Conservation (phyloP, 78 protist species). For the Tieghemostelium lacteum region DNA sequence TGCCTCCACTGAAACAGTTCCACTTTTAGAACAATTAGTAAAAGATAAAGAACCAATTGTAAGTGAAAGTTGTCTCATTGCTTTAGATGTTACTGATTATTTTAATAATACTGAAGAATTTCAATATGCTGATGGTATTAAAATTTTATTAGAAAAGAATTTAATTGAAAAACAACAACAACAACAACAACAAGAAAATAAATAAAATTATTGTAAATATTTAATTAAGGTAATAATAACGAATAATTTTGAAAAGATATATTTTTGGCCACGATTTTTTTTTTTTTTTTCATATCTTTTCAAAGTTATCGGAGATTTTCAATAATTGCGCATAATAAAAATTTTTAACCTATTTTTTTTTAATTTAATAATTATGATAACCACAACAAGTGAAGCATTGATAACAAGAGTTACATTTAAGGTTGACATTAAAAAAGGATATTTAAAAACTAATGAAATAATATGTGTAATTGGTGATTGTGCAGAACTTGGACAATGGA, state of each 20-base stretch:
- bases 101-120: constrained; percentile 68
- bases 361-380: too few species aligned
- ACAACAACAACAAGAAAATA: too few species aligned
- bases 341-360: too few species aligned
- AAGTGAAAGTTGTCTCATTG: constrained; percentile 87
- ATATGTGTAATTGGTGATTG: constrained; percentile 49
- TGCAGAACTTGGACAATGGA: constrained; percentile 42
- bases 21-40: constrained; percentile 34
- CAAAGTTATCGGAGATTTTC: too few species aligned
- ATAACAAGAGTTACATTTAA: constrained; percentile 67
- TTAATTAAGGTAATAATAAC: too few species aligned
- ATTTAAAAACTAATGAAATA: constrained; percentile 14
- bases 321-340: too few species aligned
- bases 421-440: constrained; percentile 24
- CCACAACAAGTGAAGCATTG: constrained; percentile 27
- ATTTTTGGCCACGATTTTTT: too few species aligned
- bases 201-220: too few species aligned
- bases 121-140: constrained; percentile 83
- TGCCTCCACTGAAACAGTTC: constrained; percentile 48
- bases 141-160: constrained; percentile 65
- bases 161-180: too few species aligned
- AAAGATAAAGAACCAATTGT: constrained; percentile 80
- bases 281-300: too few species aligned
- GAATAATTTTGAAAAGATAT: too few species aligned
- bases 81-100: constrained; percentile 86